phyloP scores from a whole-genome alignment of 2,329 filamentous ascomycete species.

The Clathrospora elynae region DNA sequence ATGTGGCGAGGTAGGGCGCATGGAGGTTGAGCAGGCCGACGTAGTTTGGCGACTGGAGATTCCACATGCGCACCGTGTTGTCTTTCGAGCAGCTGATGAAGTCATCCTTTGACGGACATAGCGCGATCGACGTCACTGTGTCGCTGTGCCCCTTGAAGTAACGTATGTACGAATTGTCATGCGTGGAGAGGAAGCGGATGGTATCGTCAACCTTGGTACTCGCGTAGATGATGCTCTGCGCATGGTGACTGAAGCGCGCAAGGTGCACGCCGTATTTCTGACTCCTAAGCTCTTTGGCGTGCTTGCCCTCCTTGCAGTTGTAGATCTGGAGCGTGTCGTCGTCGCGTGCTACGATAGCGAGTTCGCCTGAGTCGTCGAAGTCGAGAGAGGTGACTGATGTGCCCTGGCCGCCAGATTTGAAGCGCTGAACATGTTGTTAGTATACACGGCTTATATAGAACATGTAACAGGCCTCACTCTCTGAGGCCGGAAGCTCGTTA shows the following conservation, averaged over 20 bases:
- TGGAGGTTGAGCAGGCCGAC: constrained; percentile 81
- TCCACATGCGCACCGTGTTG: constrained; percentile 91
- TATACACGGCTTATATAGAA: neutral
- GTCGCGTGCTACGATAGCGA: constrained; percentile 86
- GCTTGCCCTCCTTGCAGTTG: constrained; percentile 86
- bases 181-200: constrained; percentile 83
- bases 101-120: constrained; percentile 85
- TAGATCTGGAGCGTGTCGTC: constrained; percentile 97
- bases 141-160: constrained; percentile 93
- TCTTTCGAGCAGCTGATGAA: constrained; percentile 93
- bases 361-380: constrained; percentile 94
- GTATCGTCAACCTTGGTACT: constrained; percentile 94
- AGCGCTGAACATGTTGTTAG: constrained; percentile 45
- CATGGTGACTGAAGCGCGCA: constrained; percentile 91
- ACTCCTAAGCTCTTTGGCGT: constrained; percentile 86
- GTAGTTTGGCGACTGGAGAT: constrained; percentile 77
- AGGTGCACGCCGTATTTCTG: constrained; percentile 97
- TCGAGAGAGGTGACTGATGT: constrained; percentile 85
- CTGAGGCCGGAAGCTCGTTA: constrained; percentile 76
- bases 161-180: constrained; percentile 94
- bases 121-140: constrained; percentile 78
- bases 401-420: constrained; percentile 54
- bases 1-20: constrained; percentile 81
- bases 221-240: constrained; percentile 89
- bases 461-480: constrained; percentile 61